Base-by-base conservation (phyloP, 257 asterid species). In the Mentha longifolia region DNA sequence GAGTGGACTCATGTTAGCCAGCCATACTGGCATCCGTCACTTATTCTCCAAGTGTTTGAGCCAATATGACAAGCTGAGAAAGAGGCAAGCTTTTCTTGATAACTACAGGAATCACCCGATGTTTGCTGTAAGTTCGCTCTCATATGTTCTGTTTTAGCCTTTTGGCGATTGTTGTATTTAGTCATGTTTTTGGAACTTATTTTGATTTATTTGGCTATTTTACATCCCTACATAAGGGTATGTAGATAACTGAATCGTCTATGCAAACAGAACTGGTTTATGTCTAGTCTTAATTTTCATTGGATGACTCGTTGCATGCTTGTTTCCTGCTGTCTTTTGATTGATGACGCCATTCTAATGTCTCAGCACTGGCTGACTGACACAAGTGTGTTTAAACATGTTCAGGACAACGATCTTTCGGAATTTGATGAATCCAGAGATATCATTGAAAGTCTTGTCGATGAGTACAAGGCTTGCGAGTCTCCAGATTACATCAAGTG, bases 391-490 rank as follows among this genome's bases (percentile, higher is more conserved):
- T 17, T 74, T 61, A 56, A 68, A 78, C 66, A 16, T 81, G 78
- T 57, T 49, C 90, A 95, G 97, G 98, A 95, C 83, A 91, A 94
- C 54, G 99, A 95, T 85, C 97, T 95, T 56, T 92, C 99, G 0
- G 99, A 95, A 79, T 95, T 95, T 73, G 99, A 95, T 74, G 99
- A 95, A 85, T 95, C 99, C 19, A 89, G 98, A 87, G 98, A 95
- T 80, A 89, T 95, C 68, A 88, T 95, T 46, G 96, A 85, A 85
- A 89, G 95, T 75, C 98, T 95, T 67, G 97, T 95, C 46, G 97
- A 95, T 59, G 99, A 95, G 84, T 95, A 95, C 94, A 95, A 95
- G 92, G 99, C 99, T 68, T 95, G 99, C 35, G 99, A 95, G 79
- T 95, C 99, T 79, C 97, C 98, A 67, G 98, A 95, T 79, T 95